These are phyloP conservation scores for Cryptococcus sp. DNA, from an alignment of 1,284 basidiomycete species.

Conservation along the genomic window DNA sequence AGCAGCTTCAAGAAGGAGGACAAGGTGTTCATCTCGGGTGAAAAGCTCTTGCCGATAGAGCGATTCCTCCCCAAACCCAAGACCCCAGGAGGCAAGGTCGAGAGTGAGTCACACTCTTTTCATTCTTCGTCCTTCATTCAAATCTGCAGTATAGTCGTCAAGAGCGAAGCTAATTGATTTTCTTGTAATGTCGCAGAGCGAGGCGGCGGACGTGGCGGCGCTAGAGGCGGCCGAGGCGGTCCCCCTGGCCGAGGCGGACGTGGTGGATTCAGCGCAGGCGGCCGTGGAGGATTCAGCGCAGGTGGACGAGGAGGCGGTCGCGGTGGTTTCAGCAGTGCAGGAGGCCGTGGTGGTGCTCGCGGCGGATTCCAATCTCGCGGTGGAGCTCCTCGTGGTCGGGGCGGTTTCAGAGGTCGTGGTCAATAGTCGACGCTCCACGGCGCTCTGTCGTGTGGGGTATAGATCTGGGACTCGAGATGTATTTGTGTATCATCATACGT, in stretches of 20 bases:
- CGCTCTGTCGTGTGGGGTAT: neutral
- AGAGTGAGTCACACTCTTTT: slow-evolving; percentile 32
- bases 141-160: neutral
- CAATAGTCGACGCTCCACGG: slow-evolving; percentile 9
- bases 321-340: slow-evolving; percentile 48
- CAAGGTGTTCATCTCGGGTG: slow-evolving; percentile 94
- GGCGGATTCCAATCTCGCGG: slow-evolving; percentile 32
- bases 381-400: slow-evolving; percentile 31
- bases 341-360: slow-evolving; percentile 57
- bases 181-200: neutral
- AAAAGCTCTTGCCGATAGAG: slow-evolving; percentile 95
- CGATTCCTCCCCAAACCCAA: slow-evolving; percentile 98
- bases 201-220: slow-evolving; percentile 54
- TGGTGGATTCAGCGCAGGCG: slow-evolving; percentile 56
- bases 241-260: slow-evolving; percentile 54
- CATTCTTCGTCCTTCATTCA: neutral
- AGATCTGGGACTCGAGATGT: slow-evolving; percentile 4
- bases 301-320: slow-evolving; percentile 36
- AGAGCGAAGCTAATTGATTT: neutral
- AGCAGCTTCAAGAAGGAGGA: slow-evolving; percentile 95
- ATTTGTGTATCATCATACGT: slow-evolving; percentile 1
- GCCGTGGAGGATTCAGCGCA: slow-evolving; percentile 26
- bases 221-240: slow-evolving; percentile 37
- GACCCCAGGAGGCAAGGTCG: slow-evolving; percentile 66
- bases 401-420: slow-evolving; percentile 29